Conservation (phyloP, 129 eudicot species). For the Artemisia argyi region DNA sequence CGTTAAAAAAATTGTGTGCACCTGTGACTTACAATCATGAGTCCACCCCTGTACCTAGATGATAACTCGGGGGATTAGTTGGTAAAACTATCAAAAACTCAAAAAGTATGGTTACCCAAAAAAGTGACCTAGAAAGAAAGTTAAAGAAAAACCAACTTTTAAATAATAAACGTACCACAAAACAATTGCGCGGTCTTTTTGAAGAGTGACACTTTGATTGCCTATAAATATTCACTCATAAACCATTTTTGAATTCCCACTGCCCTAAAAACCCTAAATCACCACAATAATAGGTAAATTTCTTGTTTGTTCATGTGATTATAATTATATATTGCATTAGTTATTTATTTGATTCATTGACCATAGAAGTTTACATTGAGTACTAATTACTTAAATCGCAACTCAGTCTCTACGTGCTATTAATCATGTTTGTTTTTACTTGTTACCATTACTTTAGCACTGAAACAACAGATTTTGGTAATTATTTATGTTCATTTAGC, state of each 20-base stretch:
- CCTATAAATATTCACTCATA: neutral
- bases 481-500: neutral
- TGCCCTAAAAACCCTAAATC: conserved; percentile 34
- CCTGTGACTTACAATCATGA: too few relatives aligned
- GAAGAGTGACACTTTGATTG: neutral
- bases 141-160: neutral
- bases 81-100: too few relatives aligned
- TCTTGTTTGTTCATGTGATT: neutral
- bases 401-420: neutral
- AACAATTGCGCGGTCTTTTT: conserved; percentile 18
- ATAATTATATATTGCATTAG: neutral
- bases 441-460: neutral
- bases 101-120: too few relatives aligned
- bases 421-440: neutral
- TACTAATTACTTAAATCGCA: neutral
- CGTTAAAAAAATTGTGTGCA: too few relatives aligned
- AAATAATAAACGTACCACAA: neutral
- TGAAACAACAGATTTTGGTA: neutral
- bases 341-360: neutral
- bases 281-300: conserved; percentile 11
- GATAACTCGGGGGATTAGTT: too few relatives aligned
- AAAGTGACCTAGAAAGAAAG: too few relatives aligned
- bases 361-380: neutral
- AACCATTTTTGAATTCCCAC: conserved; percentile 5
- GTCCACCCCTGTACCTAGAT: too few relatives aligned